phyloP scores from a whole-genome alignment of 1,284 basidiomycete species.

The Jaminaea rosea region DNA sequence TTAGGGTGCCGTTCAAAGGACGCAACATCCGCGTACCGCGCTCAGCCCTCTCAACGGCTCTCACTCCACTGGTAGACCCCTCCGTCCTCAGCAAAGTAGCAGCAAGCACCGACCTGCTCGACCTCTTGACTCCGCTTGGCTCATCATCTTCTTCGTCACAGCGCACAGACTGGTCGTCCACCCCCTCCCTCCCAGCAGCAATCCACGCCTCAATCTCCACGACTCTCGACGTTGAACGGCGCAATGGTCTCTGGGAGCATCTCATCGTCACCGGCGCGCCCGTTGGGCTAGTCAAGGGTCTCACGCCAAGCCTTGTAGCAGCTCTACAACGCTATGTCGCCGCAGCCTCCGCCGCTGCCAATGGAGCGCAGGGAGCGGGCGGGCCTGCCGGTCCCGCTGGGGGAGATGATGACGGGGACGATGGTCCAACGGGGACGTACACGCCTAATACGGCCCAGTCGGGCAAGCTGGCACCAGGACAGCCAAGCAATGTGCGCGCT shows the following conservation, averaged over 20 bases:
- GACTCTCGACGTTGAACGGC: constrained; percentile 28
- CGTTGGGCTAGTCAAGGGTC: constrained; percentile 22
- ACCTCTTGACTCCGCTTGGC: neutral
- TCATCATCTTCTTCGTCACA: neutral
- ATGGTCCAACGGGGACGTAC: constrained; percentile 3
- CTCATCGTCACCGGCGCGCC: constrained; percentile 37
- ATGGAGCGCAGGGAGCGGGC: neutral
- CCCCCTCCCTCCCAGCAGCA: constrained; percentile 20
- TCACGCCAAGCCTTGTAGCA: constrained; percentile 24
- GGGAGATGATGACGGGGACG: constrained; percentile 1
- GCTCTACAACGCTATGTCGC: constrained; percentile 21
- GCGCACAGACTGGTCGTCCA: constrained; percentile 10
- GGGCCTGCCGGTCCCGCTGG: neutral
- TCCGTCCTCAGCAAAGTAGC: neutral
- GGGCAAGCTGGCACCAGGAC: constrained; percentile 2
- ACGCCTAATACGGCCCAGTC: too few species aligned
- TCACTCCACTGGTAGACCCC: constrained; percentile 1
- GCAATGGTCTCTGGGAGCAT: constrained; percentile 38
- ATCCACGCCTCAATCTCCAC: constrained; percentile 20
- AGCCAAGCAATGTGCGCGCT: constrained; percentile 34
- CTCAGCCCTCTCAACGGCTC: neutral
- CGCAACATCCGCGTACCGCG: neutral
- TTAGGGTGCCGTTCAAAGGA: neutral
- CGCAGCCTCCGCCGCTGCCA: constrained; percentile 8
- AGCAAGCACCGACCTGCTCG: neutral